Base-by-base conservation (phyloP, 2,329 filamentous ascomycete genomes). In the Tricladium varicosporioides region DNA sequence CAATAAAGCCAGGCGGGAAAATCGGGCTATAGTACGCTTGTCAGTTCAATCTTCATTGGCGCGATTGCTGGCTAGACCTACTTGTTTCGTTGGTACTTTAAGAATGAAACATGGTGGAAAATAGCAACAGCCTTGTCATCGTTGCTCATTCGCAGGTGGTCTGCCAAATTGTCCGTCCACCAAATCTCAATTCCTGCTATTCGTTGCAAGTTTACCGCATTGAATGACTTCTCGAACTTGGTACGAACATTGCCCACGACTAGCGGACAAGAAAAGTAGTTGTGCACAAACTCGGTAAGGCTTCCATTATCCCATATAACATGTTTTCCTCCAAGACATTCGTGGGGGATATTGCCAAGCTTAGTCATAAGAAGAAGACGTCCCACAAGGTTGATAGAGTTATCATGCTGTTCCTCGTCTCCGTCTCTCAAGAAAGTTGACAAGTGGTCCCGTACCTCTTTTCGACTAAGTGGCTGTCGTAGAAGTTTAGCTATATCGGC, bases 71-170 rank as follows among this genome's bases (percentile, higher is more conserved):
- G 19, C 7, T 5, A 40, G 13, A 48, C 44, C 40, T 43, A 54
- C 45, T 42, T 54, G 4, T 36, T 9, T 40, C n/a, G 8, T 5
- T 70, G 67, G 11, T 62, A 56, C 48, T 69, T 59, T 7, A 76
- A 61, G 43, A 76, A 74, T 0, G 71, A 72, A 0, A 67, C 71
- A 51, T 75, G 70, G 57, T 77, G 73, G 44, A 77, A 78, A 1
- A 78, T 64, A 8, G 67, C 59, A 0, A 78, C 61, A 5, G 63
- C 71, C 1, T 63, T 72, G 49, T 76, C 73, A 19, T 73, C 69
- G 5, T 76, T 70, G 0, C 59, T 67, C 43, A 77, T 52, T 1
- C 68, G 68, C 1, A 78, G 63, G 56, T 78, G 76, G 51, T 77
- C 73, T 0, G 69, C 61, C 1, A 78, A 56, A 45, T 78, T 76